These are phyloP conservation scores for Arthroderma uncinatum DNA, from an alignment of 2,329 filamentous ascomycete species.

Conservation along the genomic window DNA sequence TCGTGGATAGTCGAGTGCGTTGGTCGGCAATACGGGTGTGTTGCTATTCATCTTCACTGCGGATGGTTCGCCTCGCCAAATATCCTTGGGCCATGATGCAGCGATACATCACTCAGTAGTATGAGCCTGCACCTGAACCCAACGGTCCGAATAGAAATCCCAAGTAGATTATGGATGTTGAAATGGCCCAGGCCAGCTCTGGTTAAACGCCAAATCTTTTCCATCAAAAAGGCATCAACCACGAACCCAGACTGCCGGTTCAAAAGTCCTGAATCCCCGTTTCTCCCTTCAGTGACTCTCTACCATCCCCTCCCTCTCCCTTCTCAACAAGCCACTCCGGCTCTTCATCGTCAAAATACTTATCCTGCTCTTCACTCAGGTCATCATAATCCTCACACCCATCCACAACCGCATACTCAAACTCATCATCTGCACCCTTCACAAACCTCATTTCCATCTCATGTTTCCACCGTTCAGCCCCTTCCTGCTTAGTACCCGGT, in stretches of 20 bases:
- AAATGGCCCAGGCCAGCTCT: neutral
- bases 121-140: neutral
- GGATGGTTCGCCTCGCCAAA: neutral
- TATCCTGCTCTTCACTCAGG: constrained; percentile 54
- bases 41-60: neutral
- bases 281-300: constrained; percentile 40
- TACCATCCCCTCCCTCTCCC: constrained; percentile 19
- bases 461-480: constrained; percentile 55
- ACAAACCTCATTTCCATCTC: constrained; percentile 67
- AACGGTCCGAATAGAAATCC: neutral
- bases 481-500: constrained; percentile 53
- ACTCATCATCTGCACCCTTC: constrained; percentile 61
- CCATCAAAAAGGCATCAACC: neutral
- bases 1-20: neutral
- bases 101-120: neutral
- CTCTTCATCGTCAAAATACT: constrained; percentile 71
- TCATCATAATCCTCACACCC: constrained; percentile 61
- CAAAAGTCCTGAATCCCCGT: constrained; percentile 64
- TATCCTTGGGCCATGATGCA: neutral
- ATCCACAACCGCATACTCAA: constrained; percentile 65
- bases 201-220: neutral
- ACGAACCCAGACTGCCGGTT: too few species aligned
- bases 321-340: constrained; percentile 51
- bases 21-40: neutral
- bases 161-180: too few species aligned